phyloP scores from a whole-genome alignment of 2,329 filamentous ascomycete genomes.

The Colletotrichum simmondsii region DNA sequence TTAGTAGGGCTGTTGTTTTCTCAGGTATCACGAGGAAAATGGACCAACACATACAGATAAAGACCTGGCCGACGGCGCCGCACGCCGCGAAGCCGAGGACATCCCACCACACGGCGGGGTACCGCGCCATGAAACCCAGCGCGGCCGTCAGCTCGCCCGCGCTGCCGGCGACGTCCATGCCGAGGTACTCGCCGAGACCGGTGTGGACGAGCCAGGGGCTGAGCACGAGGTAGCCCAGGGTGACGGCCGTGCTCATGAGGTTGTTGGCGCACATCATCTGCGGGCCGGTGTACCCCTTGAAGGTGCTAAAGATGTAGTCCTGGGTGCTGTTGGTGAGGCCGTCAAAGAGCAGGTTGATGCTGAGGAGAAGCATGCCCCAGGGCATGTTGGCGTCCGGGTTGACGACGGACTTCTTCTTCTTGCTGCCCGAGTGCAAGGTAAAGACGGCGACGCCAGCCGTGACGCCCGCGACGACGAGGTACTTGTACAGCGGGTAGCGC shows the following conservation, averaged over 20 bases:
- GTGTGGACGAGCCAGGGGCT: constrained; percentile 84
- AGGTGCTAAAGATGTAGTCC: constrained; percentile 89
- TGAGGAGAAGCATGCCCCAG: constrained; percentile 86
- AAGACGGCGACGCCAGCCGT: constrained; percentile 95
- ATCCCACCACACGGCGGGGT: constrained; percentile 87
- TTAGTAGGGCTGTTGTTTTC: not conserved
- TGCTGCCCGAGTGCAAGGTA: constrained; percentile 82
- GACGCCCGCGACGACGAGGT: constrained; percentile 90
- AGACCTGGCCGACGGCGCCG: constrained; percentile 93
- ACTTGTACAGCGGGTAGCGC: constrained; percentile 95
- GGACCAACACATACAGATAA: constrained; percentile 73
- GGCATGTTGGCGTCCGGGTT: constrained; percentile 68
- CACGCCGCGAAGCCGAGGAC: constrained; percentile 91
- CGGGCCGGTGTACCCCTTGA: constrained; percentile 85
- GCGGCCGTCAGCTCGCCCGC: constrained; percentile 85
- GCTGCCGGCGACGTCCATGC: constrained; percentile 71
- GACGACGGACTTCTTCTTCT: constrained; percentile 54
- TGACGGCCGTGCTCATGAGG: constrained; percentile 83
- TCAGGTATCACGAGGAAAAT: not conserved
- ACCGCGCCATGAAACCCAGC: constrained; percentile 79
- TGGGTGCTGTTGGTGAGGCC: constrained; percentile 96
- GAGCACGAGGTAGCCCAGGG: constrained; percentile 78
- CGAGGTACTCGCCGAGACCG: constrained; percentile 71
- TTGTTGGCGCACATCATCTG: constrained; percentile 99
- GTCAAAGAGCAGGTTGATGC: constrained; percentile 93